Base-by-base conservation (phyloP, 352 stramenopile species). In the Globisporangium irregulare region DNA sequence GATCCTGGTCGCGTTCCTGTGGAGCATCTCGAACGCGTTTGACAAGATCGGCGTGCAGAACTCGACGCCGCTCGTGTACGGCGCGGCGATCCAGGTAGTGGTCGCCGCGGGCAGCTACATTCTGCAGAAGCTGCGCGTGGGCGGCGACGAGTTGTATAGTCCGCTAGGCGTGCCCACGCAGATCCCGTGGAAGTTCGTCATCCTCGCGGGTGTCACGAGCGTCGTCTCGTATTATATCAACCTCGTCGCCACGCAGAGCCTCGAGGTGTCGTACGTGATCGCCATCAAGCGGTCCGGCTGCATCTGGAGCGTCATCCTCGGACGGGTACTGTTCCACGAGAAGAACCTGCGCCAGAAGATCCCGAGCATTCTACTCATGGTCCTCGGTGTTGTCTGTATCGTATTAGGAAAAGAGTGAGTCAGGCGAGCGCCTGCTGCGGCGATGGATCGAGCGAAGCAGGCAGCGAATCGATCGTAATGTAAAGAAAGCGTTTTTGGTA, bases 201-300 rank as follows among this genome's bases (percentile, higher is more conserved):
- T 87, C 15, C 78, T 93, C 5, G 79, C 86, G 0, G 82, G 78
- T 10, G 57, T 92, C 58, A 90, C 82, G 12, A 93, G 86, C 64
- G 74, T 93, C 48, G 77, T 92, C n/a, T 79, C 84, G 64, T 93
- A 93, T 67, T 93, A 93, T 67, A 91, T 93, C 61, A 93, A 93
- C 70, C 79, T 93, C 54, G 76, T 92, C 55, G 84, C 86, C 29
- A 92, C 80, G 67, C 86, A 93, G 68, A 78, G 76, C 64, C 81
- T 93, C 25, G 84, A 93, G 53, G 82, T 93, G 20, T 92, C 86
- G 64, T 93, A 92, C 69, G 86, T 91, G 72, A 93, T 93, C 59
- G 86, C 86, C 6, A 93, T 93, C 77, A 93, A 93, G 72, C 84
- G 86, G 8, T 93, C 86, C 1, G 86, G 86, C 27, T 93, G 86